phyloP scores from a whole-genome alignment of 2,329 filamentous ascomycete species.

The Thelonectria discophora region DNA sequence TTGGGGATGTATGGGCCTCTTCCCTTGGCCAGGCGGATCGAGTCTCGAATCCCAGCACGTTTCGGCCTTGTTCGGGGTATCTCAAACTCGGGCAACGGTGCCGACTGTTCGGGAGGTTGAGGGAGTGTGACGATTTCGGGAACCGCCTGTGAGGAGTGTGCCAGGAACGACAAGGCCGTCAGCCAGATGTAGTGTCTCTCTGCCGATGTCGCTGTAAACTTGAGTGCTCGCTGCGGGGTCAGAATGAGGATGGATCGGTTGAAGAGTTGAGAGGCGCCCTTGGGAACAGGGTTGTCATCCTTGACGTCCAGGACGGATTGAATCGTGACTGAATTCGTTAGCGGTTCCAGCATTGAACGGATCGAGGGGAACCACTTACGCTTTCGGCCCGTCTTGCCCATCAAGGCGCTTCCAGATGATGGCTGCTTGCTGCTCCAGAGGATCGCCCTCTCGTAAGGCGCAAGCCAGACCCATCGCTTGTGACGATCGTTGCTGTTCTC shows the following conservation, averaged over 20 bases:
- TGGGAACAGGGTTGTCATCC: constrained; percentile 87
- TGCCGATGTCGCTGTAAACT: constrained; percentile 85
- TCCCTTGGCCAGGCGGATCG: constrained; percentile 87
- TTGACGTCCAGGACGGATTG: constrained; percentile 98
- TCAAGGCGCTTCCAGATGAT: constrained; percentile 81
- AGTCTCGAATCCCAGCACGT: constrained; percentile 77
- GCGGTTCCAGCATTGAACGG: constrained; percentile 29
- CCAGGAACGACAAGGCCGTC: constrained; percentile 92
- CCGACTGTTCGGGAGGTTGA: constrained; percentile 50
- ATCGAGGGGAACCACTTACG: constrained; percentile 66
- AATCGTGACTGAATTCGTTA: constrained; percentile 75
- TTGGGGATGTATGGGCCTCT: constrained; percentile 51
- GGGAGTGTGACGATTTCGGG: constrained; percentile 73
- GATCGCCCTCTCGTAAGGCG: constrained; percentile 93
- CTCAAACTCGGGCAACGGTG: constrained; percentile 62
- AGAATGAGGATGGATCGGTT: constrained; percentile 95
- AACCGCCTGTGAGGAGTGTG: constrained; percentile 84
- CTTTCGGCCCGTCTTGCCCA: constrained; percentile 95
- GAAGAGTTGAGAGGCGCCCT: constrained; percentile 73
- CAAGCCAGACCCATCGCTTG: constrained; percentile 98
- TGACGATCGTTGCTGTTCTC: constrained; percentile 82
- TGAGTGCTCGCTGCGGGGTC: constrained; percentile 90
- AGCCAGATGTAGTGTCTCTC: constrained; percentile 96
- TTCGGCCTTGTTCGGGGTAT: constrained; percentile 57
- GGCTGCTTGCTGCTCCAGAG: constrained; percentile 99